Evolutionary conservation across 768 basidiomycete species (phyloP), one percentile per base, ranked within the genome.

Genomic region (Pholiota microspora): DNA sequence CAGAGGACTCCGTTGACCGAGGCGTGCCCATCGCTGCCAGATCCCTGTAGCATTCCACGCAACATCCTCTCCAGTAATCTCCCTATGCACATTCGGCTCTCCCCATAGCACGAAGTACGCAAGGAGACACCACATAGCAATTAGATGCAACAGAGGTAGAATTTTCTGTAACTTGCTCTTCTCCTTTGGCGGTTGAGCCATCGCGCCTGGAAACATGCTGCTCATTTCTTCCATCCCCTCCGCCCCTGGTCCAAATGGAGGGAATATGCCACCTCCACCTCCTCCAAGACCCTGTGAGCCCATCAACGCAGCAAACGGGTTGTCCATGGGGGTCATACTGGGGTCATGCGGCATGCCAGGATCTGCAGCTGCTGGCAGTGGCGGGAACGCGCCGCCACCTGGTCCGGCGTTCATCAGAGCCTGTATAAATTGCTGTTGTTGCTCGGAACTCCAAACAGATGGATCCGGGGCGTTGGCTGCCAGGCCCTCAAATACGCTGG

Each of bases 401-500:
- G 40, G 40, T 6, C 55, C 34, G 29, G 67, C 68, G 54, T 64
- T 64, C 62, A 89, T 77, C 27, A 92, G 73, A 1, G 88, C 86
- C 55, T 81, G 80, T 70, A 90, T 73, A 58, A 90, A 78, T 59
- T 86, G 83, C 51, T 74, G 74, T 62, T 89, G 87, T 55, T 89
- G 85, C 55, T 89, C 84, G 40, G 80, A 72, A 7, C 82, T 79
- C 88, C 85, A 89, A 10, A 77, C 77, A 3, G 83, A 78, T 0
- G 83, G 79, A 62, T 85, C 83, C 3, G 77, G 71, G 12, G 54
- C 59, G 27, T 45, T 57, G 8, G 47, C 54, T 42, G 59, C 65
- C 60, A 59, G 64, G 31, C 58, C 70, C 25, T 67, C 61, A 36
- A 64, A 65, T 24, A 58, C 55, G 49, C 59, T 62, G 18, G 57